These are phyloP conservation scores for Zygoascus biomembranicola DNA, from an alignment of 805 yeast genomes.

Conservation along the genomic window DNA sequence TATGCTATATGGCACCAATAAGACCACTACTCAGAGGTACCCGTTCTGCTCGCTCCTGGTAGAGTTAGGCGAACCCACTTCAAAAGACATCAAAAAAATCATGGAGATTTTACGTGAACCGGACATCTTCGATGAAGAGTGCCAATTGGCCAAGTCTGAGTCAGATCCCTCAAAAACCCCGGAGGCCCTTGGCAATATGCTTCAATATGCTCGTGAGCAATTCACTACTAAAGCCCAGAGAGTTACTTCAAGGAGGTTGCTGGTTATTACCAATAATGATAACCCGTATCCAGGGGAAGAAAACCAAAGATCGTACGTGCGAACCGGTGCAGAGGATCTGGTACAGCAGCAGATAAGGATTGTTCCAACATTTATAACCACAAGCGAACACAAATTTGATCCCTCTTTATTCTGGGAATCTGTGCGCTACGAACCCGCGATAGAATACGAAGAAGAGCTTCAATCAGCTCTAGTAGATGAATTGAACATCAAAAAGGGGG, in stretches of 20 bases:
- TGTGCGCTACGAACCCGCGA: slow-evolving; percentile 21
- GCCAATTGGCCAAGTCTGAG: neutral
- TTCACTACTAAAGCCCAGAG: slow-evolving; percentile 23
- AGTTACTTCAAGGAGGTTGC: slow-evolving; percentile 50
- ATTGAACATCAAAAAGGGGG: slow-evolving; percentile 18
- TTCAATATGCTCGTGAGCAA: slow-evolving; percentile 33
- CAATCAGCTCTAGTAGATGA: slow-evolving; percentile 17
- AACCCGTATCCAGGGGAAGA: slow-evolving; percentile 44
- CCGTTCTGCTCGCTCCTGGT: slow-evolving; percentile 33
- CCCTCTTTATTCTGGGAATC: slow-evolving; percentile 44
- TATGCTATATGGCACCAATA: slow-evolving; percentile 37
- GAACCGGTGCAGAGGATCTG: slow-evolving; percentile 53
- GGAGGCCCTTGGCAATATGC: slow-evolving; percentile 35
- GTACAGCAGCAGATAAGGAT: slow-evolving; percentile 46
- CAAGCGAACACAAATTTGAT: slow-evolving; percentile 33
- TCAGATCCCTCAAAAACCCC: slow-evolving; percentile 9
- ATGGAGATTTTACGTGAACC: slow-evolving; percentile 44
- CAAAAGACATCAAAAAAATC: slow-evolving; percentile 42
- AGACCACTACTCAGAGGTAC: slow-evolving; percentile 29
- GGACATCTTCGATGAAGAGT: slow-evolving; percentile 7
- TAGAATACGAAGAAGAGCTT: slow-evolving; percentile 25
- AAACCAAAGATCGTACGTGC: slow-evolving; percentile 37
- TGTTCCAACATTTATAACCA: slow-evolving; percentile 53
- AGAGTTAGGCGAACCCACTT: slow-evolving; percentile 46
- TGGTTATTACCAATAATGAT: slow-evolving; percentile 71